Evolutionary conservation across 1,139 yeast species (phyloP).

Genomic region (Eremothecium gossypii): DNA sequence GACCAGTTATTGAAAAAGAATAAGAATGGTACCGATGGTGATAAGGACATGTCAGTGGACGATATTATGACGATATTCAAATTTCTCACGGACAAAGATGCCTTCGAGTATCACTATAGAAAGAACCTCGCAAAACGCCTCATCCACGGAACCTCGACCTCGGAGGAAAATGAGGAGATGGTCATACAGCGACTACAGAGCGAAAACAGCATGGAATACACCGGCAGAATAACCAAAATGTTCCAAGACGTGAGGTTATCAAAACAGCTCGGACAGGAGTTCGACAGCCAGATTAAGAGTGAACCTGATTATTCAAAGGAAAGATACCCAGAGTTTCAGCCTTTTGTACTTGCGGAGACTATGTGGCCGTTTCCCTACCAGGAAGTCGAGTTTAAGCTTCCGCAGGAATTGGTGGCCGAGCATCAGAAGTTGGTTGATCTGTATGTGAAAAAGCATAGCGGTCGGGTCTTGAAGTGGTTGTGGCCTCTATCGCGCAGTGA

Average conservation of each 20-base stretch:
- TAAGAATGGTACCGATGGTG: slow-evolving; percentile 51
- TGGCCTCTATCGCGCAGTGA: slow-evolving; percentile 96
- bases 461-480: slow-evolving; percentile 88
- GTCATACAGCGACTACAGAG: slow-evolving; percentile 82
- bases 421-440: slow-evolving; percentile 59
- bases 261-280: slow-evolving; percentile 60
- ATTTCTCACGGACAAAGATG: slow-evolving; percentile 88
- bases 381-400: slow-evolving; percentile 44
- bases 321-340: slow-evolving; percentile 55
- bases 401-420: slow-evolving; percentile 53
- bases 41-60: slow-evolving; percentile 61
- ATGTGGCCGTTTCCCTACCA: slow-evolving; percentile 72
- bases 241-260: slow-evolving; percentile 90
- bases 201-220: slow-evolving; percentile 86
- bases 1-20: slow-evolving; percentile 74
- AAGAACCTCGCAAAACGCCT: slow-evolving; percentile 82
- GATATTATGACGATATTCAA: slow-evolving; percentile 83
- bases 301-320: slow-evolving; percentile 29
- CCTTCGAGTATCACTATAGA: slow-evolving; percentile 89
- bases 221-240: slow-evolving; percentile 92
- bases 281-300: slow-evolving; percentile 43
- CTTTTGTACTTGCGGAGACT: slow-evolving; percentile 73
- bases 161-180: slow-evolving; percentile 76
- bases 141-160: slow-evolving; percentile 74
- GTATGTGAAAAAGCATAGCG: slow-evolving; percentile 70